Evolutionary conservation across 73 alveolate species (phyloP).

Genomic region (Tetrahymena elliotti): DNA sequence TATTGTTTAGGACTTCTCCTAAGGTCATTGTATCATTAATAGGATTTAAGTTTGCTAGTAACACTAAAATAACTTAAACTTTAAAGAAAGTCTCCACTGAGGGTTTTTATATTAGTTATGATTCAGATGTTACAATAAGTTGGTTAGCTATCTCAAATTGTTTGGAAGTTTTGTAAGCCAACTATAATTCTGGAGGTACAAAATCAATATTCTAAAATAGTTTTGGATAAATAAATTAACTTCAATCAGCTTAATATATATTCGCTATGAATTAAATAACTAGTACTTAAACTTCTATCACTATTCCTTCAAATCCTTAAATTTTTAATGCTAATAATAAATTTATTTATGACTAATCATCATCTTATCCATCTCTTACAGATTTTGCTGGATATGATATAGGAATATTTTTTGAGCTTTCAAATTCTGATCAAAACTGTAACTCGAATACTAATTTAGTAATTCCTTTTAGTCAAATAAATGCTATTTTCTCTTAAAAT

Average conservation of each 20-base stretch:
- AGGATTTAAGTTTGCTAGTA: neutral
- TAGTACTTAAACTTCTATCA: neutral
- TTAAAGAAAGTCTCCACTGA: neutral
- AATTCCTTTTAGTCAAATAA: neutral
- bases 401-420: neutral
- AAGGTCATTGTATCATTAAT: neutral
- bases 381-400: neutral
- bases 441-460: too few species aligned
- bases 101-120: neutral
- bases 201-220: neutral
- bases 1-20: neutral
- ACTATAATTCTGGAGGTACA: neutral
- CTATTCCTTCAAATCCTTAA: neutral
- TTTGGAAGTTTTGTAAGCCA: neutral
- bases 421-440: neutral
- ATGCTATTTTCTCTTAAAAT: neutral
- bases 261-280: neutral
- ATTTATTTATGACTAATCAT: neutral
- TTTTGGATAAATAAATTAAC: neutral
- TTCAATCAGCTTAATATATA: neutral
- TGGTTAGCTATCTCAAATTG: neutral
- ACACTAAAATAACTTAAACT: neutral
- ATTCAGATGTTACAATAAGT: neutral
- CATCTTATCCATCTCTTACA: neutral
- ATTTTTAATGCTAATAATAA: too few species aligned